Conservation (phyloP, 192 early-diverging fungal species). For the Podochytrium sp. region DNA sequence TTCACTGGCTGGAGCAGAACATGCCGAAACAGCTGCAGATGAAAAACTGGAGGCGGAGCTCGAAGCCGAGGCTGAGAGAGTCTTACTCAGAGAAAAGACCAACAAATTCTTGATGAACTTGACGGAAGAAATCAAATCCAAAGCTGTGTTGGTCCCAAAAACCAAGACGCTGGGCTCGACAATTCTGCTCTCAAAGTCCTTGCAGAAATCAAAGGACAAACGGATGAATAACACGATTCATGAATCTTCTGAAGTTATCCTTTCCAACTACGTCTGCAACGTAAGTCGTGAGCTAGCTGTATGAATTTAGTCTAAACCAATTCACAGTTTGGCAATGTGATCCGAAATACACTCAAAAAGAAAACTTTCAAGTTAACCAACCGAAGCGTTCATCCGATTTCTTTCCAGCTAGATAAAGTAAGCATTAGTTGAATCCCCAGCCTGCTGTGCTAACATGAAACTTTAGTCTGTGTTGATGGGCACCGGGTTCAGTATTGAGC, state of each 20-base stretch:
- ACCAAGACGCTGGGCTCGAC: constrained; percentile 51
- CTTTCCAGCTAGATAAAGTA: constrained; percentile 49
- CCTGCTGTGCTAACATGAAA: too few relatives aligned
- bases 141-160: constrained; percentile 22
- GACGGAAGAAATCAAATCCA: constrained; percentile 41
- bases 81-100: constrained; percentile 47
- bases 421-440: too few relatives aligned
- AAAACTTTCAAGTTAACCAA: constrained; percentile 52
- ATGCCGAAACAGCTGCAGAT: neutral
- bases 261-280: constrained; percentile 56
- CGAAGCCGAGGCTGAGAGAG: constrained; percentile 47
- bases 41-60: constrained; percentile 38
- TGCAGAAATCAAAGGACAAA: constrained; percentile 46
- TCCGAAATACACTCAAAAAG: constrained; percentile 51
- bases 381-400: constrained; percentile 38
- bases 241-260: constrained; percentile 48
- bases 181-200: constrained; percentile 45
- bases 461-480: constrained; percentile 35
- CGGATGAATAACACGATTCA: constrained; percentile 25
- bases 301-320: too few relatives aligned
- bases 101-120: constrained; percentile 37
- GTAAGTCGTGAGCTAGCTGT: too few relatives aligned
- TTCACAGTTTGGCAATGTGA: constrained; percentile 64
- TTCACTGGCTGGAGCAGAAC: neutral
- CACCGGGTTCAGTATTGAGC: constrained; percentile 57